A percentile compares a stretch with the other conserved stretches of the same genome.
These are phyloP conservation scores for Globisporangium spinosum DNA, from an alignment of 352 stramenopile genomes.

Conservation along the genomic window DNA sequence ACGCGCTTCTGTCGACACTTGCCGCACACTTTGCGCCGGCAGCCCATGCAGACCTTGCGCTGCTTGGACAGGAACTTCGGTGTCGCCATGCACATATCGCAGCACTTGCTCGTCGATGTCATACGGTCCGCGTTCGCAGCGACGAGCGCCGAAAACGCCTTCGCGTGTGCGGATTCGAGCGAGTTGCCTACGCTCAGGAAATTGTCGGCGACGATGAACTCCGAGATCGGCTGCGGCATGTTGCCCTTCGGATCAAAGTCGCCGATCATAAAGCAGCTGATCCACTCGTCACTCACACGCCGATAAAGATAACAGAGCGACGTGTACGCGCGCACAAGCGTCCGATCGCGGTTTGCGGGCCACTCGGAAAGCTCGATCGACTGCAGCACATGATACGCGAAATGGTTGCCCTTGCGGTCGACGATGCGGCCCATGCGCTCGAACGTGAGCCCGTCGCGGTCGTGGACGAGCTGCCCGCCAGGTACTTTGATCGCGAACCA, in stretches of 20 bases:
- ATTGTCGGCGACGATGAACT: constrained; percentile 42
- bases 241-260: constrained; percentile 38
- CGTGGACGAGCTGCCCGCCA: constrained; percentile 35
- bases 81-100: constrained; percentile 44
- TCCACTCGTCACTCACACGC: constrained; percentile 43
- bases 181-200: constrained; percentile 45
- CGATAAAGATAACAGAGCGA: constrained; percentile 67
- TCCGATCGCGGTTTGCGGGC: constrained; percentile 29
- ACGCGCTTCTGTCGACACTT: constrained; percentile 46
- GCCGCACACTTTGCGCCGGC: constrained; percentile 45
- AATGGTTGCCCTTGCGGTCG: constrained; percentile 44
- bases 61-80: constrained; percentile 32
- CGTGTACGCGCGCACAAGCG: constrained; percentile 35
- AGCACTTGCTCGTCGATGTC: constrained; percentile 31
- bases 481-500: constrained; percentile 57
- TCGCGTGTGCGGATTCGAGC: constrained; percentile 43
- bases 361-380: constrained; percentile 60
- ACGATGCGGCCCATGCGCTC: constrained; percentile 63
- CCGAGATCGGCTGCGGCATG: constrained; percentile 34
- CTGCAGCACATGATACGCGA: constrained; percentile 57
- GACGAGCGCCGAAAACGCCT: constrained; percentile 49
- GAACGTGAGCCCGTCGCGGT: constrained; percentile 54
- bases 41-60: constrained; percentile 51
- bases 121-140: constrained; percentile 31
- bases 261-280: constrained; percentile 58